A percentile compares a stretch with the other conserved stretches of the same genome.
phyloP scores from a whole-genome alignment of 805 yeast species.

The Pichia exigua region DNA sequence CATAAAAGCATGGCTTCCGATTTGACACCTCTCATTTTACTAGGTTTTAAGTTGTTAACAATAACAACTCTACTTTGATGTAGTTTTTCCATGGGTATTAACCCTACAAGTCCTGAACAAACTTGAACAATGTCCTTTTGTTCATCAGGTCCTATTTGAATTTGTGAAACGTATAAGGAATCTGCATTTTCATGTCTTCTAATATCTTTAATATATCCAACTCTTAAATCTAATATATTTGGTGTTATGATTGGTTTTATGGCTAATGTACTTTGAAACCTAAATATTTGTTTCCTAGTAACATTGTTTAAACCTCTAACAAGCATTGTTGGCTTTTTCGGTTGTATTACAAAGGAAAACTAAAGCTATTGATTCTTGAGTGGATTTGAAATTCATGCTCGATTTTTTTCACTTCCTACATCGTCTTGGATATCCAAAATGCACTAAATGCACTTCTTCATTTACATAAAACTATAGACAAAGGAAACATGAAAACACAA shows the following conservation, averaged over 20 bases:
- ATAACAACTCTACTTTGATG: slow-evolving; percentile 39
- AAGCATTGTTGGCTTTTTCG: background rate
- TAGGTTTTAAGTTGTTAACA: slow-evolving; percentile 49
- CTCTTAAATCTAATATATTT: slow-evolving; percentile 25
- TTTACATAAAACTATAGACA: background rate
- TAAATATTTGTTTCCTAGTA: background rate
- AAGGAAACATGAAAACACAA: background rate
- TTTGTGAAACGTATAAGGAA: slow-evolving; percentile 47
- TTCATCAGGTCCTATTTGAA: slow-evolving; percentile 23
- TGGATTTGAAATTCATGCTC: background rate
- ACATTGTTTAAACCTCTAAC: background rate
- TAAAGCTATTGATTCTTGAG: background rate
- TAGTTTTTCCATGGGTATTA: slow-evolving; percentile 33
- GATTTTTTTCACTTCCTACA: background rate
- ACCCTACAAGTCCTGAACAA: slow-evolving; percentile 52
- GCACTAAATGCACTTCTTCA: background rate
- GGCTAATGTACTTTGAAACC: slow-evolving; percentile 6
- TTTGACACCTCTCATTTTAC: slow-evolving; percentile 53
- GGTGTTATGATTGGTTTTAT: slow-evolving; percentile 11
- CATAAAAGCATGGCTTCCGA: slow-evolving; percentile 65
- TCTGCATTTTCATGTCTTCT: slow-evolving; percentile 50
- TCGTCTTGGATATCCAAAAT: too few species aligned
- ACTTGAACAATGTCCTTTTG: slow-evolving; percentile 29
- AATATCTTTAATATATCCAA: slow-evolving; percentile 43
- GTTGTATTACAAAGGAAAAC: too few species aligned